phyloP scores from a whole-genome alignment of 345 rosid genomes.

The Camelina neglecta region DNA sequence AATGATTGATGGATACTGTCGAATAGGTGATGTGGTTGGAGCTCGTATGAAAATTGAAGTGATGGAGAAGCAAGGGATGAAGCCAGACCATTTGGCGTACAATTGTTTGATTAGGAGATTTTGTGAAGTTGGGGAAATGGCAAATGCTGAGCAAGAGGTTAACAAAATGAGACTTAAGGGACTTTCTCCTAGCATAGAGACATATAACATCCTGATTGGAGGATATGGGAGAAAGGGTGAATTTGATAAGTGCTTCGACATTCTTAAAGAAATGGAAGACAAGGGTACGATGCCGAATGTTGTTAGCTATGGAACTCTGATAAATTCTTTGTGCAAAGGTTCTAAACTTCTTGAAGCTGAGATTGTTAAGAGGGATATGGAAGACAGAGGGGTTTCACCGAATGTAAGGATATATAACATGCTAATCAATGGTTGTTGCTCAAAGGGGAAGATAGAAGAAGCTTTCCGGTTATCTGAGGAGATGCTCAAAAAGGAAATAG shows the following conservation, averaged over 20 bases:
- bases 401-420: constrained; percentile 72
- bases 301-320: constrained; percentile 71
- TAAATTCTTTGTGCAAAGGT: constrained; percentile 70
- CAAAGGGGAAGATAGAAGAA: constrained; percentile 57
- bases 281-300: constrained; percentile 64
- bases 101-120: constrained; percentile 66
- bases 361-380: constrained; percentile 66
- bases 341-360: constrained; percentile 82
- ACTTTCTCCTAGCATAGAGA: constrained; percentile 60
- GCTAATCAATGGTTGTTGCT: constrained; percentile 67
- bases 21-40: constrained; percentile 51
- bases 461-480: constrained; percentile 69
- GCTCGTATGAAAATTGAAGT: constrained; percentile 52
- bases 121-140: constrained; percentile 63
- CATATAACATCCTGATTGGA: constrained; percentile 64
- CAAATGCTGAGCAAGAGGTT: constrained; percentile 65
- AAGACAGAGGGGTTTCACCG: constrained; percentile 60
- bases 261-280: constrained; percentile 83
- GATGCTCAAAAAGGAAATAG: constrained; percentile 57
- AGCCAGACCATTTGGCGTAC: constrained; percentile 60
- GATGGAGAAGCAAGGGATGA: constrained; percentile 69
- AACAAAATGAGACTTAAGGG: constrained; percentile 68
- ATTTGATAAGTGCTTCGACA: constrained; percentile 67
- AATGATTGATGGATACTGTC: constrained; percentile 71
- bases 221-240: constrained; percentile 69